Percentiles rank a stretch among this genome's conserved stretches.
Evolutionary conservation across 2,329 filamentous ascomycete genomes (phyloP).

Genomic region (Calcarisporium arbuscula): DNA sequence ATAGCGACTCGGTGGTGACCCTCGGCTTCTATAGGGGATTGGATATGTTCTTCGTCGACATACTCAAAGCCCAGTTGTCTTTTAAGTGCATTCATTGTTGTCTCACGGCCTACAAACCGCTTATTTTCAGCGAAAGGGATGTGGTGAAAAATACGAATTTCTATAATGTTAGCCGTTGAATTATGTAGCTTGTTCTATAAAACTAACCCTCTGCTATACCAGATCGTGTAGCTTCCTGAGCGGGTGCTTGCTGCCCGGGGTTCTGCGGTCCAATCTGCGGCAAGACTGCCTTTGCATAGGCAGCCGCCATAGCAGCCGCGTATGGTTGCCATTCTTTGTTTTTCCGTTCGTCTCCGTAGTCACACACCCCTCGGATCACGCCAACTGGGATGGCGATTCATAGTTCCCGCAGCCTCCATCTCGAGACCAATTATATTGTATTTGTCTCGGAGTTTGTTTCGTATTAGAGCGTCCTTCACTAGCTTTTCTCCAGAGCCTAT

Average conservation of each 20-base stretch:
- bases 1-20: conserved; percentile 15
- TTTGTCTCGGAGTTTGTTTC: conserved; percentile 6
- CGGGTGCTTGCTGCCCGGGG: too few species aligned
- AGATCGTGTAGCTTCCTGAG: too few species aligned
- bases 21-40: too few species aligned
- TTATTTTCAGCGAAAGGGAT: conserved; percentile 1
- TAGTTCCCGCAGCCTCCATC: conserved; percentile 8
- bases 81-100: background rate
- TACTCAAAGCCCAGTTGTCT: background rate
- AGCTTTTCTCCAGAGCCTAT: conserved; percentile 9
- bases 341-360: conserved; percentile 7
- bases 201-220: too few species aligned
- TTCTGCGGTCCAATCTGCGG: too few species aligned
- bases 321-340: conserved; percentile 7
- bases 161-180: too few species aligned
- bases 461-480: conserved; percentile 2
- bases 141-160: too few species aligned
- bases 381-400: conserved; percentile 7
- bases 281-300: conserved; percentile 3
- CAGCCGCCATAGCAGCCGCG: conserved; percentile 8
- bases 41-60: too few species aligned
- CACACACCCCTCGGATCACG: conserved; percentile 6
- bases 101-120: conserved; percentile 1
- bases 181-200: too few species aligned
- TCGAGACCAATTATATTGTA: conserved; percentile 11